phyloP scores from a whole-genome alignment of 805 yeast species.

The Nakazawaea anatomiae region DNA sequence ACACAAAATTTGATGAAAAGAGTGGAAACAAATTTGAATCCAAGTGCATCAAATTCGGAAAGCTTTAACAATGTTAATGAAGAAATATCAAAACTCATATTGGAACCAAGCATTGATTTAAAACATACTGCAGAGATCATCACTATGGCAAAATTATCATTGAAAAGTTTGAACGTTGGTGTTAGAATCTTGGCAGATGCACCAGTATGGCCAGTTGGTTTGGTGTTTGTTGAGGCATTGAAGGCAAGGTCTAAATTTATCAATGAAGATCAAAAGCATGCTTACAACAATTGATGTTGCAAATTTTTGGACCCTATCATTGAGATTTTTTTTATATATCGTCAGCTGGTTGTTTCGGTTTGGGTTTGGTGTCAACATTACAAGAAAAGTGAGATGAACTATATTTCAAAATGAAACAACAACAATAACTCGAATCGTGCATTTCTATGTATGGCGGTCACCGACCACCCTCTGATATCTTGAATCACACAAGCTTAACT shows the following conservation, averaged over 20 bases:
- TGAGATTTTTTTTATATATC: too few species aligned
- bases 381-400: too few species aligned
- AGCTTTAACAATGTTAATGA: constrained; percentile 47
- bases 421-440: too few species aligned
- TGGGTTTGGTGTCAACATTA: too few species aligned
- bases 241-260: constrained; percentile 53
- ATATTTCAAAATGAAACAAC: too few species aligned
- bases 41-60: constrained; percentile 36
- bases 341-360: too few species aligned
- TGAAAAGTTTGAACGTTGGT: constrained; percentile 60
- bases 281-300: too few species aligned
- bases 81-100: constrained; percentile 40
- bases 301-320: too few species aligned
- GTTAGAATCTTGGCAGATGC: constrained; percentile 77
- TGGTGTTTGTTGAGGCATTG: constrained; percentile 74
- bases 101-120: constrained; percentile 37
- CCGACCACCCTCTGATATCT: too few species aligned
- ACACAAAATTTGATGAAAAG: constrained; percentile 54
- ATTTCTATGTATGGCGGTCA: too few species aligned
- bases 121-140: constrained; percentile 43
- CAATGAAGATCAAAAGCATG: constrained; percentile 10
- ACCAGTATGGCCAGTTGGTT: constrained; percentile 80
- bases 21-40: constrained; percentile 52
- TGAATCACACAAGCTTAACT: too few species aligned
- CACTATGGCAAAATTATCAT: constrained; percentile 42